A percentile compares a stretch with the other conserved stretches of the same genome.
These are phyloP conservation scores for Euclidium syriacum DNA, from an alignment of 345 rosid species.

Conservation along the genomic window DNA sequence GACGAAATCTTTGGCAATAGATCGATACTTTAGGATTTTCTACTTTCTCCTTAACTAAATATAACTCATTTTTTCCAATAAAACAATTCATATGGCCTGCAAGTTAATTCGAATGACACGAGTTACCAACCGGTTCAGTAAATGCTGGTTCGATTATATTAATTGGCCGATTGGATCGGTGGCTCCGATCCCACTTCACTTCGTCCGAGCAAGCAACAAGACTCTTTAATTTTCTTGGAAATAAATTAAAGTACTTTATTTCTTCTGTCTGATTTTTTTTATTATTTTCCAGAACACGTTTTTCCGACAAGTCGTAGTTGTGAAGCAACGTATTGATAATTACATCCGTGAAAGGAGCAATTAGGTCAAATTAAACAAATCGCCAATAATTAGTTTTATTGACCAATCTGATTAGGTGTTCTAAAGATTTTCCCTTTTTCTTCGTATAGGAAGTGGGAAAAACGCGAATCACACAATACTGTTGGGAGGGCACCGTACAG, in stretches of 20 bases:
- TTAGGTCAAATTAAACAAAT: not conserved
- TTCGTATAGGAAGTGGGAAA: constrained; percentile 8
- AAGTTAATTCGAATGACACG: no score
- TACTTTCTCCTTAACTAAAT: no score
- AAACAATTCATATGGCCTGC: no score
- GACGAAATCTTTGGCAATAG: no score
- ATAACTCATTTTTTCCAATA: no score
- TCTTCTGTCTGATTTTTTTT: not conserved
- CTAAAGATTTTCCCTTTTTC: not conserved
- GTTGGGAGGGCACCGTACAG: not conserved
- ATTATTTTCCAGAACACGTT: constrained; percentile 11
- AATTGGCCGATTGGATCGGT: not conserved
- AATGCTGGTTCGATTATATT: not conserved
- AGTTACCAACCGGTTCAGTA: not conserved
- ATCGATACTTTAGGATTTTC: no score
- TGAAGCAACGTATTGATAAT: constrained; percentile 6
- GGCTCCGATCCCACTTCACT: not conserved
- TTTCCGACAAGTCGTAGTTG: constrained; percentile 7
- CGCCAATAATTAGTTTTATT: not conserved
- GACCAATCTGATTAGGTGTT: constrained; percentile 21
- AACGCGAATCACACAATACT: constrained; percentile 22
- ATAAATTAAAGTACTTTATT: not conserved
- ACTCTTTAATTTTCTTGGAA: not conserved
- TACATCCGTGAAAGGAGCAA: constrained; percentile 19
- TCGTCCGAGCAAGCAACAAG: not conserved